Evolutionary conservation across 2,329 filamentous ascomycete genomes (phyloP), one percentile per base, ranked within the genome.

Genomic region (Lachnellula arida): DNA sequence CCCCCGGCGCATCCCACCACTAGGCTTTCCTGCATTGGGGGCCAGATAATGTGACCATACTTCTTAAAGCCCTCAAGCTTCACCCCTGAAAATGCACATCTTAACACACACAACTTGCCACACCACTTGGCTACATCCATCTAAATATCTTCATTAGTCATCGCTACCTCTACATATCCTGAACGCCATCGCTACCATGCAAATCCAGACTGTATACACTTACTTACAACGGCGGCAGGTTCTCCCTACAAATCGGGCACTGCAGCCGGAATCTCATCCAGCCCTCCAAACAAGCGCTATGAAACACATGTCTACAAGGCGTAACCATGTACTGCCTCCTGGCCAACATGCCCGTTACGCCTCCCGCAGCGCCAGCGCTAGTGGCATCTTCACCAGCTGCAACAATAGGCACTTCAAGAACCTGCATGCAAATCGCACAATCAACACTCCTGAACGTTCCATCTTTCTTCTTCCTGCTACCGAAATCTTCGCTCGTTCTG

Each of bases 221-320:
- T 57, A 57, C 54, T 75, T 79, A 97, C 69, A 96, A 73, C 44
- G 92, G 90, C 51, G 93, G 93, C 67, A 97, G 72, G 57, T 88
- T 87, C 75, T 97, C 92, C 64, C 94, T 81, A 73, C 94, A 97
- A 63, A 96, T 97, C 1, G 94, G 94, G 74, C 94, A 99, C 75
- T 96, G 91, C 67, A 99, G 73, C 56, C 93, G 77, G 71, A 95
- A 91, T 69, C 89, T 82, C 88, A 99, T 94, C 94, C 94, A 97
- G 40, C 91, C 91, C 74, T 97, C 93, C 63, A 99, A 75, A 72
- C 94, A 99, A 34, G 81, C 78, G 55, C 86, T 94, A 70, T 99
- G 94, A 71, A 99, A 99, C 49, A 97, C 91, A 74, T 99, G 94
- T 54, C 92, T 79, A 72, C 94, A 99, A 48, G 94, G 94, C 55